Percentiles rank a stretch among this genome's conserved stretches.
These are phyloP conservation scores for Aureobasidium sp. DNA, from an alignment of 2,329 filamentous ascomycete species.

Conservation along the genomic window DNA sequence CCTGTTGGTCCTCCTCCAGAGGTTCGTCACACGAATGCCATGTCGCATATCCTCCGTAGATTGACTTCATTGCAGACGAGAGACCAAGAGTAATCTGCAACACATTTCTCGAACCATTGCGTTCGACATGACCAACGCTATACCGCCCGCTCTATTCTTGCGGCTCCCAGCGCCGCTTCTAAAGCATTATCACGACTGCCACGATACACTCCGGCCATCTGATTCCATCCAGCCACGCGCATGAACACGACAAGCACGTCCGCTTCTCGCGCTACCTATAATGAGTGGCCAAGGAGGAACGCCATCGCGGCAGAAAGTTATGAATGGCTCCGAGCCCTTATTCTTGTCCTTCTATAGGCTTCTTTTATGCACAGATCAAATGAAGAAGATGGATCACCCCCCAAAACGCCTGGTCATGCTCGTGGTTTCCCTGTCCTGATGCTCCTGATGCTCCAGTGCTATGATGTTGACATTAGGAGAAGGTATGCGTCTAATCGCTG, in stretches of 20 bases:
- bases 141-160: not conserved
- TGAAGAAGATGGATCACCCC: not conserved
- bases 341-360: constrained; percentile 7
- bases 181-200: constrained; percentile 1
- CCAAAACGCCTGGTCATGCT: constrained; percentile 13
- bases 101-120: not conserved
- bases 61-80: not conserved
- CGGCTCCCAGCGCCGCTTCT: not conserved
- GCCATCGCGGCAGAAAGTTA: not conserved
- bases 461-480: not conserved
- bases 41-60: not conserved
- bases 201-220: not conserved
- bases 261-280: not conserved
- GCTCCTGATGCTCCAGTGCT: not conserved
- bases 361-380: constrained; percentile 3
- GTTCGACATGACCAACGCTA: not conserved
- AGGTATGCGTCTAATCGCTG: constrained; percentile 29
- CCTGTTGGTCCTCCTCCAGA: constrained; percentile 59
- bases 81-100: constrained; percentile 2
- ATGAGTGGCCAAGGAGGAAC: not conserved
- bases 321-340: not conserved
- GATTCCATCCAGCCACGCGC: not conserved
- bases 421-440: not conserved
- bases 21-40: constrained; percentile 28
- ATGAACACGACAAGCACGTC: not conserved